Evolutionary conservation across 1,139 yeast species (phyloP), one percentile per base, ranked within the genome.

Genomic region (Eremothecium cymbalariae): DNA sequence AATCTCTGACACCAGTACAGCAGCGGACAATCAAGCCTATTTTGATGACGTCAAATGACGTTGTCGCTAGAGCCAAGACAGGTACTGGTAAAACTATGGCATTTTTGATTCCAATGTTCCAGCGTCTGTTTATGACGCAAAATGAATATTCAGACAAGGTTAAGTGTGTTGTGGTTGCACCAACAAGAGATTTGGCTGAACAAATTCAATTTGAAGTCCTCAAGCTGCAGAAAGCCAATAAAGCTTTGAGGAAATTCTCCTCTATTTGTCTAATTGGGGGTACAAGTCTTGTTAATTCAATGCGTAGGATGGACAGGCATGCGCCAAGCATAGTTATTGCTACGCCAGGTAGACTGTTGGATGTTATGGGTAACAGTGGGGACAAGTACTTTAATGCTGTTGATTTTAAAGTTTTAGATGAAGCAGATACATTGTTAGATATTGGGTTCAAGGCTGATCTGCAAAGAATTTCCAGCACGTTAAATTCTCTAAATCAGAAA

Each of bases 11-110:
- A 0, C 76, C 83, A 2, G 95, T 85, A 13, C 97, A 86, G 58
- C 77, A 78, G 37, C 68, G 71, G 47, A 70, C 94, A 4, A 64
- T 86, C 32, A 63, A 73, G 36, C 93, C 93, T 6, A 72, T 80
- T 40, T 62, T 84, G 37, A 54, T 68, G 15, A 61, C 64, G 25
- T 68, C 72, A 24, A 58, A 57, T 8, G 88, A 93, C 44, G 65
- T 85, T 37, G 86, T 86, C 17, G 90, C 84, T 23, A 70, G 94
- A 47, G 96, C 96, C 22, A 84, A 84, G 56, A 88, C 97, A 4
- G 97, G 96, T 53, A 86, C 96, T 1, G 97, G 96, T 52, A 88
- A 88, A 58, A 88, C 96, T 0, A 73, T 83, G 40, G 94, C 95
- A 0, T 88, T 84, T 55, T 74, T 86, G 42, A 65, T 86, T 31